A percentile compares a stretch with the other conserved stretches of the same genome.
Conservation (phyloP, 495 filamentous ascomycete species). For the Aspergillus olivimuriae region DNA sequence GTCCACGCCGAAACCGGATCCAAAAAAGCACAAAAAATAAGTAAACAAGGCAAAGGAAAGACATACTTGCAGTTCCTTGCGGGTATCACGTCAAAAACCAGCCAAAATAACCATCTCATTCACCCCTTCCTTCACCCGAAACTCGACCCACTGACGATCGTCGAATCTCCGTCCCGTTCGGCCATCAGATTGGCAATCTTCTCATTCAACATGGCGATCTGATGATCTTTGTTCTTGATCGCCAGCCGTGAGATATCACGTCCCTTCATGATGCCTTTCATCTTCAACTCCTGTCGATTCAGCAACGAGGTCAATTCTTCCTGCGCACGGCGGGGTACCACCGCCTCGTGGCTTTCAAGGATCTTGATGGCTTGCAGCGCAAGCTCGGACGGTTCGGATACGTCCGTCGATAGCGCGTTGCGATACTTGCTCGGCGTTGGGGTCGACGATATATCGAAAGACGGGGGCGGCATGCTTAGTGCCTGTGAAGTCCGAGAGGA, state of each 20-base stretch:
- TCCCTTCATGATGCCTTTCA: slow-evolving; percentile 51
- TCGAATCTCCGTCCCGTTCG: too few relatives aligned
- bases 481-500: slow-evolving; percentile 4
- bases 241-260: slow-evolving; percentile 56
- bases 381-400: slow-evolving; percentile 39
- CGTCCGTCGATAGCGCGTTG: slow-evolving; percentile 23
- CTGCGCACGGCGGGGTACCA: slow-evolving; percentile 30
- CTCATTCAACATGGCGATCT: slow-evolving; percentile 51
- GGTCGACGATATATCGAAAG: slow-evolving; percentile 35
- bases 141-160: too few relatives aligned
- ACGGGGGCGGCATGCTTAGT: slow-evolving; percentile 21
- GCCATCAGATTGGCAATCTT: slow-evolving; percentile 19
- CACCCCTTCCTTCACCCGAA: too few relatives aligned
- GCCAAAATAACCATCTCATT: too few relatives aligned
- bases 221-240: slow-evolving; percentile 55
- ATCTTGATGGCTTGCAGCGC: slow-evolving; percentile 43
- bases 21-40: too few relatives aligned
- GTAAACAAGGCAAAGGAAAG: too few relatives aligned
- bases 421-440: slow-evolving; percentile 46
- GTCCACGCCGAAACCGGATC: too few relatives aligned
- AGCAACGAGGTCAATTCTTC: slow-evolving; percentile 43
- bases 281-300: slow-evolving; percentile 48
- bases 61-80: too few relatives aligned
- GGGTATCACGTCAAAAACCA: too few relatives aligned
- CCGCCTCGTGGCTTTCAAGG: slow-evolving; percentile 43